Base-by-base conservation (phyloP, 805 yeast species). In the Yarrowia deformans region DNA sequence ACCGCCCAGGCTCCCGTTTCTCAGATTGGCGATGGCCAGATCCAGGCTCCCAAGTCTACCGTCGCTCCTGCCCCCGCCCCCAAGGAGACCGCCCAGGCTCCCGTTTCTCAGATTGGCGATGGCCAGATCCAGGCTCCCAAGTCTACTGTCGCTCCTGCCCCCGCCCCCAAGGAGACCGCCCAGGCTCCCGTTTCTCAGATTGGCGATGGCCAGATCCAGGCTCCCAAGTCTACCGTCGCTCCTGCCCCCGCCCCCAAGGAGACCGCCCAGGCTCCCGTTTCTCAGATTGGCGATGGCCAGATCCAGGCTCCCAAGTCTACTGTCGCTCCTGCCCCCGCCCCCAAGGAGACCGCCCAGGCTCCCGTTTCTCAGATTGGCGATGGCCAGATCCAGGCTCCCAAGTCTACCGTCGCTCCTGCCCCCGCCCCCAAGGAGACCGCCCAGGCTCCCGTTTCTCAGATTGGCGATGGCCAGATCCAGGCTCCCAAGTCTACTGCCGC, bases 81-180 rank as follows among this genome's bases (percentile, higher is more conserved):
- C 48, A 50, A 50, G 55, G 42, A 34, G 42, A 45, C 67, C 10
- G 67, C 67, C 12, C 34, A n/a, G 34, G 67, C 67, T 19, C 61
- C 61, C 48, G 61, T 55, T 16, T 60, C 67, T 43, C 67, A 60
- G 52, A 60, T 60, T 16, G n/a, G n/a, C 54, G 67, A 60, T 35
- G 67, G 67, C 8, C 67, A 60, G 67, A 60, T 60, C 52, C 67
- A 60, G 67, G 67, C 67, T 10, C 67, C 67, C 52, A 60, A 43
- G n/a, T n/a, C n/a, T n/a, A n/a, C n/a, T n/a, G n/a, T n/a, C 8
- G 64, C 64, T 6, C 45, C 46, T 18, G n/a, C 39, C 34, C n/a
- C n/a, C n/a, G n/a, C n/a, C n/a, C n/a, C n/a, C n/a, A n/a, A n/a
- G n/a, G n/a, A n/a, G n/a, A 34, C 50, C n/a, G 54, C 54, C 13